A percentile compares a stretch with the other conserved stretches of the same genome.
These are phyloP conservation scores for Penicillium sp. DNA, from an alignment of 2,329 filamentous ascomycete species.

Conservation along the genomic window DNA sequence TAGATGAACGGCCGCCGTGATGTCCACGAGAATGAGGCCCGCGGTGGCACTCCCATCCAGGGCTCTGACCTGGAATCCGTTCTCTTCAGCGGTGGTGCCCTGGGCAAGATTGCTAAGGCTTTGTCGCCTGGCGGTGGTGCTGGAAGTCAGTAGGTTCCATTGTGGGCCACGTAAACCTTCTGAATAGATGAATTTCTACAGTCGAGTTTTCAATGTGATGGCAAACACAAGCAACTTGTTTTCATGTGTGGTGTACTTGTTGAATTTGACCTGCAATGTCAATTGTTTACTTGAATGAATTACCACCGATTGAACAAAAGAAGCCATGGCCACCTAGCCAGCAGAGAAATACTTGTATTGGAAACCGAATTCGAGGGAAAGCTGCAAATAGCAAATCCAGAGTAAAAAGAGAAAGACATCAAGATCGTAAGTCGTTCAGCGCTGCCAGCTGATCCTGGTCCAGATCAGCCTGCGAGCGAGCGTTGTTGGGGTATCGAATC, in stretches of 20 bases:
- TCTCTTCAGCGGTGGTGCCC: constrained; percentile 12
- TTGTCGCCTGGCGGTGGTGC: constrained; percentile 3
- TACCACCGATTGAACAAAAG: neutral
- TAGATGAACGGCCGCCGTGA: constrained; percentile 19
- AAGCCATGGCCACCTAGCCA: neutral
- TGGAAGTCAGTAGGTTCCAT: neutral
- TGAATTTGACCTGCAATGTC: constrained; percentile 6
- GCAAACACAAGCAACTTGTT: neutral
- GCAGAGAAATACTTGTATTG: neutral
- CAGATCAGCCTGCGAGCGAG: constrained; percentile 8
- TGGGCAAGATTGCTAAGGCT: constrained; percentile 13
- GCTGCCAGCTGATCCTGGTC: constrained; percentile 7
- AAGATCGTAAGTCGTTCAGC: constrained; percentile 20
- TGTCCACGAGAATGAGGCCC: constrained; percentile 7
- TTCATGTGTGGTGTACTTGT: constrained; percentile 8
- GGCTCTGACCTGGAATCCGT: constrained; percentile 17
- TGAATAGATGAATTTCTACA: neutral
- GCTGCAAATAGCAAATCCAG: neutral
- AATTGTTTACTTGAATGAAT: constrained; percentile 5
- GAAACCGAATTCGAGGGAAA: neutral
- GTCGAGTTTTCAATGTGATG: neutral
- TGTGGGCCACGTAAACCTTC: too few species aligned
- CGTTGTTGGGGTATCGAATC: constrained; percentile 22
- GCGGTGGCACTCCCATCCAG: constrained; percentile 14
- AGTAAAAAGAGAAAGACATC: constrained; percentile 6